phyloP scores from a whole-genome alignment of 768 basidiomycete species.

The Panellus pusillus region DNA sequence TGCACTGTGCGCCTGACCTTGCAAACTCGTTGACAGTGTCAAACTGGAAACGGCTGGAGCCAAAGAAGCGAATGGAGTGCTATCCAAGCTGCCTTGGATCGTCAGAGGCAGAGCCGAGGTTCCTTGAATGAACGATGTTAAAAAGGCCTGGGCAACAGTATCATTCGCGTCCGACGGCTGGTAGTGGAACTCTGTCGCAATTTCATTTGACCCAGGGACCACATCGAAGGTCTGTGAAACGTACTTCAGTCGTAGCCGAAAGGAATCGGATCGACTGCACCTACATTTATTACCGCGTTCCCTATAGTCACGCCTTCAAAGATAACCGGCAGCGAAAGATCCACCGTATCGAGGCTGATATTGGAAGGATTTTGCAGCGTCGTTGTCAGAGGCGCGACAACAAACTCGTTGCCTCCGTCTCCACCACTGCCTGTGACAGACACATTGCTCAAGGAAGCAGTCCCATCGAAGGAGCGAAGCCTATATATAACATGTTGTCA shows the following conservation, averaged over 20 bases:
- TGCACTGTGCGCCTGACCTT: slow-evolving; percentile 33
- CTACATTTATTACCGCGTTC: slow-evolving; percentile 56
- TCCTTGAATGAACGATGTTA: slow-evolving; percentile 59
- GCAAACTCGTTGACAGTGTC: slow-evolving; percentile 47
- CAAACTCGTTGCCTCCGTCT: slow-evolving; percentile 56
- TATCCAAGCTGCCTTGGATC: slow-evolving; percentile 58
- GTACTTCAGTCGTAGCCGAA: background rate
- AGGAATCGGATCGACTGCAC: slow-evolving; percentile 18
- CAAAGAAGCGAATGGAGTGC: slow-evolving; percentile 65
- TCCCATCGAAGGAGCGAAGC: slow-evolving; percentile 61
- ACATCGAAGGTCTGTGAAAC: slow-evolving; percentile 50
- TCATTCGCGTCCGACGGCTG: slow-evolving; percentile 64
- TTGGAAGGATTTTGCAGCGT: slow-evolving; percentile 68
- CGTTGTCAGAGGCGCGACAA: slow-evolving; percentile 57
- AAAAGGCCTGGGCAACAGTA: slow-evolving; percentile 61
- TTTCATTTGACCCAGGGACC: slow-evolving; percentile 53
- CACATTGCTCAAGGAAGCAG: slow-evolving; percentile 54
- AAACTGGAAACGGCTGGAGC: slow-evolving; percentile 55
- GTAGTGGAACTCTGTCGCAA: slow-evolving; percentile 67
- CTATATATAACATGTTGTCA: slow-evolving; percentile 27
- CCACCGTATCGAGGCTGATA: slow-evolving; percentile 58
- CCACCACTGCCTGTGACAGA: slow-evolving; percentile 67
- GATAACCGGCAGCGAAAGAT: slow-evolving; percentile 57
- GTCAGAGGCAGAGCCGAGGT: slow-evolving; percentile 46
- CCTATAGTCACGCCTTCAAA: slow-evolving; percentile 60